These are phyloP conservation scores for Plenodomus biglobosus DNA, from an alignment of 2,329 filamentous ascomycete genomes.

Conservation along the genomic window DNA sequence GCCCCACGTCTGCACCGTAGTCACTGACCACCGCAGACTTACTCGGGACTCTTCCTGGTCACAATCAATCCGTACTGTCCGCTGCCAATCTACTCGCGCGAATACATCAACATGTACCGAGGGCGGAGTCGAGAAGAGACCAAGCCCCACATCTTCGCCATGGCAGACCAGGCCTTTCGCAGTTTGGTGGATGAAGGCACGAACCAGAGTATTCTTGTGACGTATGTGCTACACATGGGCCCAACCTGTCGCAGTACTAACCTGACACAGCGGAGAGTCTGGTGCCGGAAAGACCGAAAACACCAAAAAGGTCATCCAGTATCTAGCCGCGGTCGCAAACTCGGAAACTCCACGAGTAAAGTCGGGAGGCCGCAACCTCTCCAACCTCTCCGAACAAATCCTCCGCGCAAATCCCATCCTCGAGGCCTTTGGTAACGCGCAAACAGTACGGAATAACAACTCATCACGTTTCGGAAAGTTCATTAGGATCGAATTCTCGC, in stretches of 20 bases:
- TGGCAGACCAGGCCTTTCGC: constrained; percentile 94
- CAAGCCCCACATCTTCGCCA: constrained; percentile 95
- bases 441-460: constrained; percentile 97
- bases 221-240: constrained; percentile 53
- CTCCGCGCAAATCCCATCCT: constrained; percentile 94
- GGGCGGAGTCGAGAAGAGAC: constrained; percentile 89
- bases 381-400: constrained; percentile 94
- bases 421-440: constrained; percentile 96
- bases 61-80: constrained; percentile 97
- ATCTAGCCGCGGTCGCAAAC: constrained; percentile 89
- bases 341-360: constrained; percentile 68
- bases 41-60: constrained; percentile 94
- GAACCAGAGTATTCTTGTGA: constrained; percentile 97
- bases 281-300: constrained; percentile 98
- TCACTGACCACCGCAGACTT: constrained; percentile 63
- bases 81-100: constrained; percentile 90
- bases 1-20: neutral
- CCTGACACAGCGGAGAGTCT: constrained; percentile 70
- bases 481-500: constrained; percentile 92
- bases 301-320: constrained; percentile 99
- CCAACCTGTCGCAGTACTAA: constrained; percentile 16
- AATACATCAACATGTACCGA: constrained; percentile 98
- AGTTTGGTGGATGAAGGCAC: constrained; percentile 93
- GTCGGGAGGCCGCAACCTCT: constrained; percentile 66
- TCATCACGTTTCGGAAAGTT: constrained; percentile 99